Evolutionary conservation across 2,329 filamentous ascomycete genomes (phyloP).

Genomic region (Cadophora gregata): DNA sequence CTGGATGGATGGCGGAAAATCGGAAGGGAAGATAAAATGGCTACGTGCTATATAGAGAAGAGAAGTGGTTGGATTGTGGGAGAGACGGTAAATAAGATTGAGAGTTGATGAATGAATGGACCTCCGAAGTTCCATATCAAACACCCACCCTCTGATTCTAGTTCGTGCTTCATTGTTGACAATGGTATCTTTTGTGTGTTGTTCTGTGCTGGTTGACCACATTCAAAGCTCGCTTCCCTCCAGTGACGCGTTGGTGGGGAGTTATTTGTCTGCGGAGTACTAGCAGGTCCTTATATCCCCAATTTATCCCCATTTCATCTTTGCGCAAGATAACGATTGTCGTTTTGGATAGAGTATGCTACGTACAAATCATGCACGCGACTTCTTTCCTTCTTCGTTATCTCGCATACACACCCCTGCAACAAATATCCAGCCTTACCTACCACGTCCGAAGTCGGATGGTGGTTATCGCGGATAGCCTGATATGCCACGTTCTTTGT

Average conservation of each 20-base stretch:
- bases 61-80: not conserved
- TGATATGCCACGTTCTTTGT: constrained; percentile 1
- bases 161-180: too few relatives aligned
- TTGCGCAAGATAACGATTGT: not conserved
- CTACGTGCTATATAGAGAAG: not conserved
- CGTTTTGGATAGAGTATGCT: too few relatives aligned
- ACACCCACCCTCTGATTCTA: too few relatives aligned
- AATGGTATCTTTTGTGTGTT: too few relatives aligned
- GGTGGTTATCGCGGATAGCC: not conserved
- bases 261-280: too few relatives aligned
- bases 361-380: not conserved
- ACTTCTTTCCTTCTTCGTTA: constrained; percentile 6
- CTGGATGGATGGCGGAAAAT: not conserved
- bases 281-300: too few relatives aligned
- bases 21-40: not conserved
- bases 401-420: not conserved
- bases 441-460: constrained; percentile 1
- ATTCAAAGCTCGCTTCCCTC: too few relatives aligned
- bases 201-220: too few relatives aligned
- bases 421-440: not conserved
- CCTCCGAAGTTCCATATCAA: not conserved
- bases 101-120: not conserved
- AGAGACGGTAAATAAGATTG: not conserved
- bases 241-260: too few relatives aligned
- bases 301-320: not conserved